Evolutionary conservation across 2,329 filamentous ascomycete genomes (phyloP).

Genomic region (Periconia sp.): DNA sequence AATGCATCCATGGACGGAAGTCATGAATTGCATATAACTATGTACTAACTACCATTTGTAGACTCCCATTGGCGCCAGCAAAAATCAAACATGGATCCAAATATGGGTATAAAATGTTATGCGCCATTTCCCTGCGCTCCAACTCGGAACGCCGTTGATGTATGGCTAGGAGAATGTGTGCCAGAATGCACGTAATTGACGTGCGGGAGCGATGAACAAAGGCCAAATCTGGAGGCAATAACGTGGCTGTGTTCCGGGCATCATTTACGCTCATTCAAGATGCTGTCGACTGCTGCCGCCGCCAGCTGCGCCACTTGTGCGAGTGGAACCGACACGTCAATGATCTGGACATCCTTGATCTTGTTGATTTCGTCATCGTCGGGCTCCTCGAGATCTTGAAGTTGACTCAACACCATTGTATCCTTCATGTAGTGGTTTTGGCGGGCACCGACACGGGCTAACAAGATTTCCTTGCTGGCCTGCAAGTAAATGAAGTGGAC

Average conservation of each 20-base stretch:
- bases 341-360: constrained; percentile 47
- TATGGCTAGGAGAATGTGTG: background rate
- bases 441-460: constrained; percentile 72
- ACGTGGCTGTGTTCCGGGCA: background rate
- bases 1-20: no score
- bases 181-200: background rate
- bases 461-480: constrained; percentile 72
- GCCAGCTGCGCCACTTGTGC: constrained; percentile 46
- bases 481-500: constrained; percentile 92
- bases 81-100: constrained; percentile 5
- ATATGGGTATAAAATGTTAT: constrained; percentile 21
- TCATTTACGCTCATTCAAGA: constrained; percentile 24
- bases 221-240: background rate
- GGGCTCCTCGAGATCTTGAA: constrained; percentile 84
- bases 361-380: constrained; percentile 61
- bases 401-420: constrained; percentile 91
- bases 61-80: background rate
- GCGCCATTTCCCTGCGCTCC: constrained; percentile 19
- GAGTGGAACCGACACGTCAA: constrained; percentile 49
- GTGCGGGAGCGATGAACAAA: constrained; percentile 4
- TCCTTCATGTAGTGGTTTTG: constrained; percentile 94
- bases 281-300: constrained; percentile 40
- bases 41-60: background rate
- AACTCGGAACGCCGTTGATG: constrained; percentile 16
- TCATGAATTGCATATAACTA: no score